Base-by-base conservation (phyloP, 768 basidiomycete genomes). In the Phaeotremella fagi region DNA sequence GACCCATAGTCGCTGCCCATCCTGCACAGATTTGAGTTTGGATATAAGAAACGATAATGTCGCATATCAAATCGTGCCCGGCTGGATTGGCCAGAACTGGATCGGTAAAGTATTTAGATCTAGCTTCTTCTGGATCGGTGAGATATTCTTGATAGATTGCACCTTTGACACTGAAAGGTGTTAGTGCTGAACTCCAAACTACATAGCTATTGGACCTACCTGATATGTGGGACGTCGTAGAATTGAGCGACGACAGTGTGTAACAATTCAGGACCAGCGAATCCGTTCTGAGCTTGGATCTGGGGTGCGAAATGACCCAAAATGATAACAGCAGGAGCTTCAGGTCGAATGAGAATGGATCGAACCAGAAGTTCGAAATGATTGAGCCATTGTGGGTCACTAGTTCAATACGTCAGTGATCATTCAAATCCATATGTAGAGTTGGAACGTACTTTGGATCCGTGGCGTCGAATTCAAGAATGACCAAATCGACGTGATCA, bases 301-400 rank as follows among this genome's bases (percentile, higher is more conserved):
- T 99, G 90, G 0, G 92, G 88, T 31, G 83, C 82, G 71, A 97
- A 97, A 76, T 98, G 92, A 9, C 94, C 94, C n/a, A 99, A 83
- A 54, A 97, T 81, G 64, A 99, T 74, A 53, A 99, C 83, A 36
- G 94, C 95, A 14, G 95, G 95, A 47, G 85, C 81, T 63, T 95
- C 90, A 1, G 86, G 87, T 22, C 94, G 83, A 36, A 88, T 79
- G 41, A 99, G 85, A 70, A 97, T 80, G 3, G 92, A 92, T 25
- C 95, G 88, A 54, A 97, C 79, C 53, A 99, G 85, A 12, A 90
- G 80, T 70, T 99, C 95, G 61, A 94, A 97, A 74, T 90, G 82
- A 28, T 86, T 84, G 75, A 85, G 82, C 68, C 81, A 83, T 57
- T 80, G 79, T 36, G 80, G 76, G 62, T 88, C 86, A 35, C 88